phyloP scores from a whole-genome alignment of 208 protist genomes.

The Acanthamoeba healyi region DNA sequence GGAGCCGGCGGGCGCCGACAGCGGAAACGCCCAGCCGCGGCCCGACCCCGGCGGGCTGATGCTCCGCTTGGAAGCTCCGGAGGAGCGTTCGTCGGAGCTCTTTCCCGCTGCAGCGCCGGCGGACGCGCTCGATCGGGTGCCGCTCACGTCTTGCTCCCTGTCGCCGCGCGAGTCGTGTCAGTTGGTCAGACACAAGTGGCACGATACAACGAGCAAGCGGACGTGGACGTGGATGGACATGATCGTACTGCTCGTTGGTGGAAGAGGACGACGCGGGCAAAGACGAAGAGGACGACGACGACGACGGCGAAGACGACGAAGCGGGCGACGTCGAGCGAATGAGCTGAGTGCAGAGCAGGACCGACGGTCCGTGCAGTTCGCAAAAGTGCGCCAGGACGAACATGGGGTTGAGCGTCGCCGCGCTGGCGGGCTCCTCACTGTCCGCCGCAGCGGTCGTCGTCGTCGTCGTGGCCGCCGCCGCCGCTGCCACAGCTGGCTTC shows the following conservation, averaged over 20 bases:
- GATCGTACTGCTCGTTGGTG: background rate
- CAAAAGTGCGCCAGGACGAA: conserved; percentile 69
- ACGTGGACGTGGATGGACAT: background rate
- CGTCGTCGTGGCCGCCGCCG: background rate
- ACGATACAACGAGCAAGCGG: too few relatives aligned
- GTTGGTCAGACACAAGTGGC: too few relatives aligned
- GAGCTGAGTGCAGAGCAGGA: conserved; percentile 61
- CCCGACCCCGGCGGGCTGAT: background rate
- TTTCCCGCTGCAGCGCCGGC: too few relatives aligned
- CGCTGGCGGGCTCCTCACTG: background rate
- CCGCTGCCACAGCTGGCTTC: too few relatives aligned
- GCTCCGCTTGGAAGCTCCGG: too few relatives aligned
- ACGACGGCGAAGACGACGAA: background rate
- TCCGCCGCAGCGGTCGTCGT: background rate
- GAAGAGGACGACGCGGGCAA: too few relatives aligned
- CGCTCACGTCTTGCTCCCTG: background rate
- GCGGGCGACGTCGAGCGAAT: conserved; percentile 3
- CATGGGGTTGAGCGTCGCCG: conserved; percentile 43
- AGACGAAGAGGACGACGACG: background rate
- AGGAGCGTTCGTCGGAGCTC: too few relatives aligned
- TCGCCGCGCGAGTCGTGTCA: too few relatives aligned
- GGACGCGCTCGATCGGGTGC: too few relatives aligned
- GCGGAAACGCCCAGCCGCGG: background rate
- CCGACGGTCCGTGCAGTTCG: conserved; percentile 52
- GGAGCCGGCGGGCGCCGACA: background rate